Evolutionary conservation across 257 asterid genomes (phyloP), one percentile per base, ranked within the genome.

Genomic region (Nicotiana tomentosiformis): DNA sequence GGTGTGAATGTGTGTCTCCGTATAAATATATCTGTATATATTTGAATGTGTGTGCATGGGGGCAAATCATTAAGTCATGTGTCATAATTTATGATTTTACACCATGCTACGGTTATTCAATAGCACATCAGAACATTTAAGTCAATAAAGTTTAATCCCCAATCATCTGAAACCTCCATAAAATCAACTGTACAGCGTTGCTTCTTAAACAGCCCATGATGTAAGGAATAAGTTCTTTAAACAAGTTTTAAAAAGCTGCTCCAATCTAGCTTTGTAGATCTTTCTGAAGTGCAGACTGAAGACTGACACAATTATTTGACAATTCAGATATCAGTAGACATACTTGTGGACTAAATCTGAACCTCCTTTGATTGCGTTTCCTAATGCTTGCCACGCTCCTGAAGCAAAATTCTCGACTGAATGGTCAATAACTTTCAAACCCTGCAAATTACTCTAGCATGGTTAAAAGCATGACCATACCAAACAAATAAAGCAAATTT

Each of bases 321-420:
- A 60, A 37, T 67, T 79, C n/a, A 76, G 80, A 23, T 9, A 76
- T 20, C 16, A 26, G 62, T 49, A 29, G 35, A 37, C 90, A 84
- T 90, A 87, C 93, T 86, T 84, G 78, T 91, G 87, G 85, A 91
- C 91, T 61, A 92, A 87, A 87, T 84, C 85, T 68, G 93, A 93
- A 85, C 94, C 88, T 86, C 95, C 99, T 94, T 89, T 95, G 91
- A 87, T 91, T 69, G 97, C 97, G 89, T 90, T 90, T 90, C 98
- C 99, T 23, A 95, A 82, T 86, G 95, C 97, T 86, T 88, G 89
- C 99, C 99, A 95, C 84, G 99, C 99, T 84, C 98, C 98, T 23
- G 98, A 88, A 84, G 99, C 90, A 88, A 95, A 86, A 69, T 91
- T 91, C 84, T 94, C 99, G 84, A 95, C 97, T 56, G 92, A 91